Percentiles rank a stretch among this genome's conserved stretches.
Evolutionary conservation across 2,329 filamentous ascomycete genomes (phyloP).

Genomic region (Phymatotrichopsis omnivora): DNA sequence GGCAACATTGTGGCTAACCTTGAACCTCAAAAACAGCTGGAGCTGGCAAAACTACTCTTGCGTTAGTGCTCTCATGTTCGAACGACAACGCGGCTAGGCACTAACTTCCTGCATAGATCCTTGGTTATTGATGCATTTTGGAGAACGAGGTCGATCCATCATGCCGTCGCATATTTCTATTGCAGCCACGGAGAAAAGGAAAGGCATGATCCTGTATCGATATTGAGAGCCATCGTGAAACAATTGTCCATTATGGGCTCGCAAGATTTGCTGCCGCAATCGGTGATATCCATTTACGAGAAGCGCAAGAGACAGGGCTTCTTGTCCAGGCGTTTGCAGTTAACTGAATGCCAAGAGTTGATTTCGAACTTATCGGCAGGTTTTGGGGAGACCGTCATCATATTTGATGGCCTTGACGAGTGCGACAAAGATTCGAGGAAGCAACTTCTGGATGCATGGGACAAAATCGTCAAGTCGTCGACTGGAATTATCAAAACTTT

Average conservation of each 20-base stretch:
- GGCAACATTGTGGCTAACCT: too few species aligned
- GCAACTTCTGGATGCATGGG: slow-evolving; percentile 31
- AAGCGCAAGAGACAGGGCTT: not conserved
- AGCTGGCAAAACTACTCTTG: too few species aligned
- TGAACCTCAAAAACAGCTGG: too few species aligned
- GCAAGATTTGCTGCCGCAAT: slow-evolving; percentile 1
- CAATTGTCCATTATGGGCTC: slow-evolving; percentile 9
- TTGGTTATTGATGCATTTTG: too few species aligned
- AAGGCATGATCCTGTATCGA: slow-evolving; percentile 1
- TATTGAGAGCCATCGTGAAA: slow-evolving; percentile 14
- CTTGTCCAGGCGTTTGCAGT: not conserved
- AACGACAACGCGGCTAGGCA: too few species aligned
- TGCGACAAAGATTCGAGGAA: slow-evolving; percentile 29
- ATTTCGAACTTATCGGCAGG: too few species aligned
- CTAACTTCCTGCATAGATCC: too few species aligned
- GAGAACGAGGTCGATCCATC: too few species aligned
- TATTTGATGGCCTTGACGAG: slow-evolving; percentile 36
- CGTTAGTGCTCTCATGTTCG: too few species aligned
- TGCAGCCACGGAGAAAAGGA: slow-evolving; percentile 10
- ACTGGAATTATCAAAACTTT: slow-evolving; percentile 34
- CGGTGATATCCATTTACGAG: slow-evolving; percentile 7
- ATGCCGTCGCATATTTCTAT: slow-evolving; percentile 19
- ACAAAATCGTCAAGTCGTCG: slow-evolving; percentile 30
- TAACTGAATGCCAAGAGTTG: too few species aligned
- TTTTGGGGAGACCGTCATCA: slow-evolving; percentile 32